Evolutionary conservation across 2,329 filamentous ascomycete genomes (phyloP).

Genomic region (Beauveria sp.): DNA sequence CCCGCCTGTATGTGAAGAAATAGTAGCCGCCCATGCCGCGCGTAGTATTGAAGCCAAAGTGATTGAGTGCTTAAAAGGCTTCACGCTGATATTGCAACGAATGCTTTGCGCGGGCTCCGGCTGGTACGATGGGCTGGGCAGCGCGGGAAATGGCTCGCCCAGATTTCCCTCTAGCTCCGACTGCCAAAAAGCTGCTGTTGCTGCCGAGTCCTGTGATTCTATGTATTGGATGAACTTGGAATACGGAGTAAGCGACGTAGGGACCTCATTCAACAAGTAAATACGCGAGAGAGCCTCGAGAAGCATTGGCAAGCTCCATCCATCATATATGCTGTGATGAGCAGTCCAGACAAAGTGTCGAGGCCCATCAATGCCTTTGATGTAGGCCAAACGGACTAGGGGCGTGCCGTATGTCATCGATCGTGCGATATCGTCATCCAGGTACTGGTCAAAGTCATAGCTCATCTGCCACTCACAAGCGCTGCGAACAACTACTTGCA

Average conservation of each 20-base stretch:
- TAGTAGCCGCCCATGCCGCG: slow-evolving; percentile 23
- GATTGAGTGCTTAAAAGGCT: neutral
- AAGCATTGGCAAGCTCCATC: neutral
- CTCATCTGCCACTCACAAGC: neutral
- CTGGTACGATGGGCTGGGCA: neutral
- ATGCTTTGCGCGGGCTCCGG: neutral
- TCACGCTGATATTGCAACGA: neutral
- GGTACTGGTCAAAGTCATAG: neutral
- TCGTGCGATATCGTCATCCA: neutral
- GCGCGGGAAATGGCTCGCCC: neutral
- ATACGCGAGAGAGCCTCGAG: neutral
- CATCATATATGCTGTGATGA: neutral
- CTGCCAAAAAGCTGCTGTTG: neutral
- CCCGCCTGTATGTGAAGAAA: slow-evolving; percentile 27
- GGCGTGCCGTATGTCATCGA: neutral
- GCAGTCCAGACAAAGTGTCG: slow-evolving; percentile 1
- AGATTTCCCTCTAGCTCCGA: neutral
- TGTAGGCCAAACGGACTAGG: slow-evolving; percentile 5
- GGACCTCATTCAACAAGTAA: neutral
- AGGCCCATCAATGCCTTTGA: slow-evolving; percentile 3
- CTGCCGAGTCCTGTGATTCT: neutral
- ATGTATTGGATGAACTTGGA: neutral
- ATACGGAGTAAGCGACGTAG: neutral
- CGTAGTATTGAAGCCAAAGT: slow-evolving; percentile 14
- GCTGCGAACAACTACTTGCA: neutral